These are phyloP conservation scores for Sabuloglossum arenarium DNA, from an alignment of 495 filamentous ascomycete species.

Conservation along the genomic window DNA sequence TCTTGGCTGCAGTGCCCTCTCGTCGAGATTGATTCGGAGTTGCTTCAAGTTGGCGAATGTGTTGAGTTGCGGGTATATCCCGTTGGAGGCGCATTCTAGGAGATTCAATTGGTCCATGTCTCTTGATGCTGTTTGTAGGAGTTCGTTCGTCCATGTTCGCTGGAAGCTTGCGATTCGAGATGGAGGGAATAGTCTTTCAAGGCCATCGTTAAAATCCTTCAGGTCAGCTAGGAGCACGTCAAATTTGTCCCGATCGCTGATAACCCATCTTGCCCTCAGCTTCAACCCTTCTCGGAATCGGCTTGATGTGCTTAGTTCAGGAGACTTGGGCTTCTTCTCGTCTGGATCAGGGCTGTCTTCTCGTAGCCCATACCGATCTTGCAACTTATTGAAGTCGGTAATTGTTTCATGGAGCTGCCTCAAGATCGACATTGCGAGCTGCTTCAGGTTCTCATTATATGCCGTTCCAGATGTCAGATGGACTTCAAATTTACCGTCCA, in stretches of 20 bases:
- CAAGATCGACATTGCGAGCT: conserved; percentile 14
- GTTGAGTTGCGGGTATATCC: conserved; percentile 16
- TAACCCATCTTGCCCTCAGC: conserved; percentile 18
- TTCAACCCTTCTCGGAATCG: conserved; percentile 9
- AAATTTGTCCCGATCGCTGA: conserved; percentile 21
- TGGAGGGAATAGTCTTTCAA: conserved; percentile 19
- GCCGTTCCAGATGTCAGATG: conserved; percentile 10
- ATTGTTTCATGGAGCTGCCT: conserved; percentile 17
- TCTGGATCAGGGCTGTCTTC: conserved; percentile 8
- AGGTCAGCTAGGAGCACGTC: conserved; percentile 15
- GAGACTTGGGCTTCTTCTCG: background rate
- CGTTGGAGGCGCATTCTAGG: conserved; percentile 16
- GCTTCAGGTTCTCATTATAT: conserved; percentile 12
- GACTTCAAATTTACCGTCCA: conserved; percentile 16
- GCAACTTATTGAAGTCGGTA: conserved; percentile 18
- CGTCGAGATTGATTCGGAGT: conserved; percentile 19
- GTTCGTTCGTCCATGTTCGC: conserved; percentile 18
- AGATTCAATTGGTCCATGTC: conserved; percentile 13
- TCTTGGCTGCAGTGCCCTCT: conserved; percentile 10
- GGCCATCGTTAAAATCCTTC: conserved; percentile 20
- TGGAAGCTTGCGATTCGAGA: conserved; percentile 14
- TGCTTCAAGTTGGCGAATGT: conserved; percentile 17
- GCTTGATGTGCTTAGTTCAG: background rate
- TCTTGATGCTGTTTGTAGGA: conserved; percentile 13
- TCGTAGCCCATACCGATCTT: conserved; percentile 17